Evolutionary conservation across 2,329 filamentous ascomycete genomes (phyloP).

Genomic region (Huntiella abstrusa): DNA sequence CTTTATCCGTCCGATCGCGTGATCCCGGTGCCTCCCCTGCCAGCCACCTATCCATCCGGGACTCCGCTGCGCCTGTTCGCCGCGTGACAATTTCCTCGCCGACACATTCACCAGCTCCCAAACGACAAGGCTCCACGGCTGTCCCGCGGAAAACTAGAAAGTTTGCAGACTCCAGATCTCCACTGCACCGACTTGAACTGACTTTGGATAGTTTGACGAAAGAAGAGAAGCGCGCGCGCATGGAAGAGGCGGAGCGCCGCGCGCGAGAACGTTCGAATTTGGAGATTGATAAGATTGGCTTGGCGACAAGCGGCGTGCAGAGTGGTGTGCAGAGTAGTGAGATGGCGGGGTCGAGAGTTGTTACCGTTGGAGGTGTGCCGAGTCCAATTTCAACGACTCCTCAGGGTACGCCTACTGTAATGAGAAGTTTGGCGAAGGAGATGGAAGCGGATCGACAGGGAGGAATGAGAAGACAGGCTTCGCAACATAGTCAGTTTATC

Average conservation of each 20-base stretch:
- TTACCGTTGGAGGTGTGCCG: conserved; percentile 5
- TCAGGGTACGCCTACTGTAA: conserved; percentile 2
- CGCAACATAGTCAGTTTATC: not conserved
- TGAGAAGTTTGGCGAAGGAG: no score
- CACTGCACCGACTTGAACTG: conserved; percentile 80
- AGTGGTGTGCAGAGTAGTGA: no score
- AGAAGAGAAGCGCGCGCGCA: conserved; percentile 75
- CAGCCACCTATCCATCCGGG: conserved; percentile 2
- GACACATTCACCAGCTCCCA: conserved; percentile 4
- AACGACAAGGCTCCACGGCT: conserved; percentile 4
- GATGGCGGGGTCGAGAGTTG: not conserved
- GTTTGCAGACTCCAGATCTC: conserved; percentile 69
- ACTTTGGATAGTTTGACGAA: conserved; percentile 87
- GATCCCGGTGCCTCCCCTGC: not conserved
- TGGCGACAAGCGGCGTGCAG: no score
- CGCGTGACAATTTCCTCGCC: conserved; percentile 6
- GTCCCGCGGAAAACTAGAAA: conserved; percentile 14
- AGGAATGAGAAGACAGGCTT: not conserved
- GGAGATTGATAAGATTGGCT: conserved; percentile 14
- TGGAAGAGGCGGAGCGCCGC: conserved; percentile 62
- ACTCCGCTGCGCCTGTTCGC: conserved; percentile 4
- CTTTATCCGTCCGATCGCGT: not conserved
- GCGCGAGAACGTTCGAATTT: conserved; percentile 42
- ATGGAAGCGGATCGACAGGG: no score
- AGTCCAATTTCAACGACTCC: conserved; percentile 4